Evolutionary conservation across 768 basidiomycete genomes (phyloP), one percentile per base, ranked within the genome.

Genomic region (Suillus alpinus): DNA sequence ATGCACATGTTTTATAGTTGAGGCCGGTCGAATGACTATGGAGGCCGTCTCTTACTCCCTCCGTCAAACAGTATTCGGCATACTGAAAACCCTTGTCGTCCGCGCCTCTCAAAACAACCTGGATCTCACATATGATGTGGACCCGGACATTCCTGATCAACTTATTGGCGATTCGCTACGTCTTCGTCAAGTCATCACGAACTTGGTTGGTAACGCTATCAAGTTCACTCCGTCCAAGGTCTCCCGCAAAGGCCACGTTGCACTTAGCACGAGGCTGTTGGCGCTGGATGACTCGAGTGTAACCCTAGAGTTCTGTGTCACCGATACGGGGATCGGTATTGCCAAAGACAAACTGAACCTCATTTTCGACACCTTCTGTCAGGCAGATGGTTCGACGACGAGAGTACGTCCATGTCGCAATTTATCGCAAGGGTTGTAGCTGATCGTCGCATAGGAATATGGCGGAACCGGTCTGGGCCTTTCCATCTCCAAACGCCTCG

Each of bases 11-110:
- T 31, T 49, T 66, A 8, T 67, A 97, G 95, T 98, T 69, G 97
- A 99, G 76, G 97, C 96, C 43, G 97, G 97, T 49, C 91, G 96
- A 13, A 99, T 99, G 97, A 98, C 95, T 2, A 97, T 99, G 91
- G 97, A 99, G 76, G 89, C 93, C 32, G 96, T 98, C n/a, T 90
- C 95, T 2, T 99, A 96, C 77, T 98, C 95, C 10, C 83, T 98
- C 32, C 91, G 97, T n/a, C 89, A 94, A 66, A 96, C 94, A 3
- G 94, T 98, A 44, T 98, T 98, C 69, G 94, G 94, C 32, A 97
- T 98, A 62, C 84, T 98, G 70, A 99, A 99, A 78, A 98, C 96
- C 0, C 84, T 99, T 60, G 95, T 98, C 68, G 95, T 98, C 56
- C 95, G 95, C 50, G 97, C 96, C 2, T 92, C 95, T 0, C 95